Conservation (phyloP, 140 eudicot genomes). For the Eryngium alpinum region DNA sequence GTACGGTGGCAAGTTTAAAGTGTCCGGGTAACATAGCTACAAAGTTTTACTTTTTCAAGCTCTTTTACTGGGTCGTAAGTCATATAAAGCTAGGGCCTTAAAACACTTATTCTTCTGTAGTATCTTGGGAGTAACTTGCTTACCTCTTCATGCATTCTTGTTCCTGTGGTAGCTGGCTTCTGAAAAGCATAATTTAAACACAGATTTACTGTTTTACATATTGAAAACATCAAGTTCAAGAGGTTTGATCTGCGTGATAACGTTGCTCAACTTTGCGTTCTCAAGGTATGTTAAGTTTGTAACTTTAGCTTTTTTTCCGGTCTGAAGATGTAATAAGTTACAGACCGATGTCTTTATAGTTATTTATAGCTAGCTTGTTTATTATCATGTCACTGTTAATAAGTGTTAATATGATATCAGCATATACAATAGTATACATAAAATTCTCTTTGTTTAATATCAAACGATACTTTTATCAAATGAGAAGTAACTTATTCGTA, state of each 20-base stretch:
- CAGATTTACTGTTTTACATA: conserved; percentile 65
- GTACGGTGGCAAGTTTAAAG: too few relatives aligned
- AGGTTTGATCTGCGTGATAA: conserved; percentile 74
- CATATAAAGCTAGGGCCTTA: too few relatives aligned
- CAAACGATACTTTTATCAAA: neutral
- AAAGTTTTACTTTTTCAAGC: too few relatives aligned
- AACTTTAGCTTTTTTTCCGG: neutral
- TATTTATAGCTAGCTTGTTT: neutral
- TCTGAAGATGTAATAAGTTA: neutral
- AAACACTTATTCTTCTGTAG: too few relatives aligned
- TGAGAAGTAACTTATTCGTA: neutral
- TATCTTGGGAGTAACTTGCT: too few relatives aligned
- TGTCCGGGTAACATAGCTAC: too few relatives aligned
- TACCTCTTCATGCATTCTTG: neutral
- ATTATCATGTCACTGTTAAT: neutral
- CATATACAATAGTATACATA: neutral
- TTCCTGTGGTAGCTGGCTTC: neutral
- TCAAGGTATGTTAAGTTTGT: conserved; percentile 48
- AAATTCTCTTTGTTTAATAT: neutral
- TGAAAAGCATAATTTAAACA: conserved; percentile 4
- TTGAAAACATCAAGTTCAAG: conserved; percentile 61
- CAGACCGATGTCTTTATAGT: neutral
- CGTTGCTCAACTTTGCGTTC: conserved; percentile 84
- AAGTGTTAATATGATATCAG: neutral
- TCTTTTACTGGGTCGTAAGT: too few relatives aligned